A percentile compares a stretch with the other conserved stretches of the same genome.
Conservation (phyloP, 208 protist genomes). For the Tritrichomonas musculus region DNA sequence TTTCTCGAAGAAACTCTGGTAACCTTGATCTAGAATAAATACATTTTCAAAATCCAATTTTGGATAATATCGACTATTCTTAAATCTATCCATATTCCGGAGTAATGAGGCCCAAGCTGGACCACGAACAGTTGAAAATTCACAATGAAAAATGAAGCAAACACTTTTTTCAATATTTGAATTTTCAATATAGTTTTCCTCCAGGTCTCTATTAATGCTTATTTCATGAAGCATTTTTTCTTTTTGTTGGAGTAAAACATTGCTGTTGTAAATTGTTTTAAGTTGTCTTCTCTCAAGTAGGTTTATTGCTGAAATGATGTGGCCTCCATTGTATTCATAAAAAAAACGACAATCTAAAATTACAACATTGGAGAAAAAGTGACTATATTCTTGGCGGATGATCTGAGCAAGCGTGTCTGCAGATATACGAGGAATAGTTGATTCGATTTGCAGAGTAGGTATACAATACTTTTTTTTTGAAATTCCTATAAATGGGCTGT, state of each 20-base stretch:
- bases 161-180: background rate
- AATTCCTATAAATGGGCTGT: too few relatives aligned
- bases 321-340: slow-evolving; percentile 42
- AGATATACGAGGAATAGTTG: too few relatives aligned
- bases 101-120: background rate
- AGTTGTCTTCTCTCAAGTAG: slow-evolving; percentile 14
- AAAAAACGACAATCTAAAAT: slow-evolving; percentile 40
- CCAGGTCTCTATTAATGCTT: too few relatives aligned
- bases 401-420: too few relatives aligned
- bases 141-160: background rate
- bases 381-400: too few relatives aligned
- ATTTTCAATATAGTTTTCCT: too few relatives aligned
- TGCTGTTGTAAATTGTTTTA: too few relatives aligned
- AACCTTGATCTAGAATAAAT: background rate
- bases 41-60: background rate
- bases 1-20: background rate
- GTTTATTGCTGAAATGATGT: slow-evolving; percentile 27
- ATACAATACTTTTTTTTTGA: too few relatives aligned
- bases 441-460: too few relatives aligned
- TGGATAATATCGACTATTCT: background rate
- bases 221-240: too few relatives aligned
- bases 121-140: background rate
- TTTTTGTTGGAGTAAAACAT: too few relatives aligned
- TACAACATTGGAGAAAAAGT: too few relatives aligned
- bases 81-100: background rate